phyloP scores from a whole-genome alignment of 148 eudicot species.

The Silene latifolia region DNA sequence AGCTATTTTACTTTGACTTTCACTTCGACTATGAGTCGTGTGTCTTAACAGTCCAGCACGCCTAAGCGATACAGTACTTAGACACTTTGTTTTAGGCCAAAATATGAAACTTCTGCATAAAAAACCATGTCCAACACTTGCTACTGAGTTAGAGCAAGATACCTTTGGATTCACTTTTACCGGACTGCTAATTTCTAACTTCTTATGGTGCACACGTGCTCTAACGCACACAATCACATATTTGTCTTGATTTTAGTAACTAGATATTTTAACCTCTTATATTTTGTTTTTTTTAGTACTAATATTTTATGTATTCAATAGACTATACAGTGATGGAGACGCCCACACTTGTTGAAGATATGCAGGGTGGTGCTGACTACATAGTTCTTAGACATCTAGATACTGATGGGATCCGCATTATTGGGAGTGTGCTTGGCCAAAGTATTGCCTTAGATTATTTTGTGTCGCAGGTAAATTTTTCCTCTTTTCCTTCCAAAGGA shows the following conservation, averaged over 20 bases:
- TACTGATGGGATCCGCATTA: constrained; percentile 77
- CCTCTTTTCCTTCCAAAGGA: neutral
- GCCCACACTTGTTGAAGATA: constrained; percentile 62
- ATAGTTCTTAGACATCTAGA: constrained; percentile 75
- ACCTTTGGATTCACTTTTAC: neutral
- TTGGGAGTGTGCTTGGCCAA: constrained; percentile 93
- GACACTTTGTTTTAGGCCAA: neutral
- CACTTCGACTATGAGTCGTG: neutral
- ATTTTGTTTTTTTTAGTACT: neutral
- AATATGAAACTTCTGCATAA: neutral
- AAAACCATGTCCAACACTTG: neutral
- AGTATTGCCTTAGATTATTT: constrained; percentile 92
- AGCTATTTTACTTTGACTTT: too few species aligned
- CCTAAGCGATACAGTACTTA: neutral
- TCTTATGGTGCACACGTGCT: neutral
- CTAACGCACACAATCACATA: neutral
- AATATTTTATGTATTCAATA: constrained; percentile 27
- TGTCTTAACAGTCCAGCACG: neutral
- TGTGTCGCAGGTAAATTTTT: constrained; percentile 70
- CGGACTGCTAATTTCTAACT: neutral
- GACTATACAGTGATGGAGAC: constrained; percentile 87
- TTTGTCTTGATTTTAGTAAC: neutral
- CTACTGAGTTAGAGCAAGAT: neutral
- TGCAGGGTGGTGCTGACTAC: constrained; percentile 91
- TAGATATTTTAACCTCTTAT: neutral